Evolutionary conservation across 2,329 filamentous ascomycete species (phyloP), one percentile per base, ranked within the genome.

Genomic region (Grosmannia huntii): DNA sequence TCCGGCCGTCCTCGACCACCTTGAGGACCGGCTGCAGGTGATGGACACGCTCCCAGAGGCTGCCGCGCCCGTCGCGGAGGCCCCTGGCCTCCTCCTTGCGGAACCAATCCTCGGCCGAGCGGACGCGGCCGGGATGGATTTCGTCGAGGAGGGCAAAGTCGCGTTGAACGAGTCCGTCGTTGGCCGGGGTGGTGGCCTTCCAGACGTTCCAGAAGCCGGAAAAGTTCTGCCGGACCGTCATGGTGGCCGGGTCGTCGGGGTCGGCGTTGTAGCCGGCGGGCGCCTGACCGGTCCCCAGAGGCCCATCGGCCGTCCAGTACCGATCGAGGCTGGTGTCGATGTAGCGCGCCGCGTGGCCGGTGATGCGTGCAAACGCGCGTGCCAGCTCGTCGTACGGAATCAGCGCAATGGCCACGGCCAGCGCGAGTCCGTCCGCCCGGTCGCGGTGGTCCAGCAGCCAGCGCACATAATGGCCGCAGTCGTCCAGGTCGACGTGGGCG

Each of bases 121-220:
- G 72, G 58, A 78, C 74, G n/a, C 78, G 68, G 1, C 64, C 64
- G 0, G 78, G 78, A 63, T 76, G 71, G 54, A 82, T 80, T 66
- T 76, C 70, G 63, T 81, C 78, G 49, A 82, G 65, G 21, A 80
- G 60, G 16, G 63, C 67, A 63, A 78, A 79, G 63, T 81, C 73
- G 55, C 76, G 70, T 59, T 65, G 65, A 1, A 78, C 62, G 5
- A 79, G 61, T 0, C 73, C 73, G 31, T 66, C 64, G 57, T 76
- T 75, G 0, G 68, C 69, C 6, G 9, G 31, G 0, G 71, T 72
- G 1, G 72, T 73, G 11, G 53, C 55, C 53, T 56, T 54, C 55
- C 57, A 63, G 14, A 56, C 27, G 27, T 36, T 59, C 60, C 60
- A 63, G 41, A 53, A 63, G 6, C 52, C 57, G 5, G 62, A 60